Evolutionary conservation across 2,329 filamentous ascomycete genomes (phyloP).

Genomic region (Epichloe bromicola): DNA sequence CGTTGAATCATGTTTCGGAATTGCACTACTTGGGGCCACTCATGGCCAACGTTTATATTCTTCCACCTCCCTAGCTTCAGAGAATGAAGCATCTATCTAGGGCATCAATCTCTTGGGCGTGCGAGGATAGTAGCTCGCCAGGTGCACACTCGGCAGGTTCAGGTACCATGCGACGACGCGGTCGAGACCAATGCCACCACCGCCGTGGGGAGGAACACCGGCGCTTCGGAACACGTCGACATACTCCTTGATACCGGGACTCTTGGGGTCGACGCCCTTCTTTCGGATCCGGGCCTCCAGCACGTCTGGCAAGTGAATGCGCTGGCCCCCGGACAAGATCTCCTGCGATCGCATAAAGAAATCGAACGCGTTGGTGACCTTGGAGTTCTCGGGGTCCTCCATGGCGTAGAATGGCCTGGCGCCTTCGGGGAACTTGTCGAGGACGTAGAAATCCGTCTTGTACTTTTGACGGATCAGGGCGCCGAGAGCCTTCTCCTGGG

Average conservation of each 20-base stretch:
- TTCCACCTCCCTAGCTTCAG: no score
- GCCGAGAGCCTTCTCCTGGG: slow-evolving; percentile 81
- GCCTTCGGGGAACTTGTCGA: slow-evolving; percentile 84
- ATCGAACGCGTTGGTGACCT: slow-evolving; percentile 55
- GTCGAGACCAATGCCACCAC: slow-evolving; percentile 81
- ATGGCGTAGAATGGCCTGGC: slow-evolving; percentile 54
- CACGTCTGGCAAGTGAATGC: slow-evolving; percentile 68
- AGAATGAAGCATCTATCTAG: slow-evolving; percentile 13
- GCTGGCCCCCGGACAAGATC: slow-evolving; percentile 87
- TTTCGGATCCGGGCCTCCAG: slow-evolving; percentile 65
- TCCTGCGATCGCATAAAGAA: slow-evolving; percentile 91
- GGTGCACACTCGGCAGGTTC: slow-evolving; percentile 44
- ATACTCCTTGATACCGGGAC: slow-evolving; percentile 73
- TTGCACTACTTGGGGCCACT: no score
- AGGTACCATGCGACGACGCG: slow-evolving; percentile 62
- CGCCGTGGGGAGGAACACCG: slow-evolving; percentile 80
- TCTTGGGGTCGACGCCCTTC: slow-evolving; percentile 69
- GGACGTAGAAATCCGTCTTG: slow-evolving; percentile 88
- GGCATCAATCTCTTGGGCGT: slow-evolving; percentile 47
- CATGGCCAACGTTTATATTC: no score
- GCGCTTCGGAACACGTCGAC: slow-evolving; percentile 69
- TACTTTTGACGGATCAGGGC: slow-evolving; percentile 77
- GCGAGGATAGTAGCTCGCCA: slow-evolving; percentile 44
- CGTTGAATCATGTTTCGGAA: no score
- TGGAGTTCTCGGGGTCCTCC: slow-evolving; percentile 18